Conservation (phyloP, 257 asterid genomes). For the Solanum appendiculatum region DNA sequence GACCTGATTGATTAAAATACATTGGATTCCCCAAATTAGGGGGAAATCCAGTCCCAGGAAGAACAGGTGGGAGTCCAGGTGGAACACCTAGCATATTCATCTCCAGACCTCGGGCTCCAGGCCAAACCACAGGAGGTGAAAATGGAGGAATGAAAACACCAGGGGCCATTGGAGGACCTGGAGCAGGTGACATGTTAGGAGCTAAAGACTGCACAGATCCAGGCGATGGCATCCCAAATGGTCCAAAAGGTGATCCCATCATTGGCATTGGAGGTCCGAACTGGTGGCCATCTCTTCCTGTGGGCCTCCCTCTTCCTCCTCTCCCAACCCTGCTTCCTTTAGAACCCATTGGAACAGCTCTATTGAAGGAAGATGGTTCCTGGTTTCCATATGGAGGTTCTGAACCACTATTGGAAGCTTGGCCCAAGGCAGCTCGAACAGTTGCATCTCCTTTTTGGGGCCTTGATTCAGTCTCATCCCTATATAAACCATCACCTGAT, state of each 20-base stretch:
- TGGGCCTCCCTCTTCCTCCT: conserved; percentile 76
- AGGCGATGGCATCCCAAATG: conserved; percentile 73
- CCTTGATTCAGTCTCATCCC: conserved; percentile 56
- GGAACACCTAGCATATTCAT: conserved; percentile 76
- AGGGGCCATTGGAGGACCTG: conserved; percentile 72
- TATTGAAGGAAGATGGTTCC: conserved; percentile 47
- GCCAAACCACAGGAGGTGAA: conserved; percentile 86
- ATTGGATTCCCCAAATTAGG: conserved; percentile 63
- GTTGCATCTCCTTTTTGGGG: conserved; percentile 28
- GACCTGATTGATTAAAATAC: conserved; percentile 56
- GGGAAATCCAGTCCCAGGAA: conserved; percentile 71
- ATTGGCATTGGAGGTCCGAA: conserved; percentile 54
- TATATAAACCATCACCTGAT: conserved; percentile 41
- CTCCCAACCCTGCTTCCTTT: conserved; percentile 76
- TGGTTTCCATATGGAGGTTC: conserved; percentile 49
- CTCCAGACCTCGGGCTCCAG: conserved; percentile 88
- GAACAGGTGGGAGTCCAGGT: conserved; percentile 69
- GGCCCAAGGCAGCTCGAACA: conserved; percentile 44
- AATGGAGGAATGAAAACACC: conserved; percentile 59
- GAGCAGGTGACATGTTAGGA: conserved; percentile 91
- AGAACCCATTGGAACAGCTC: conserved; percentile 48
- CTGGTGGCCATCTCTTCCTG: conserved; percentile 71
- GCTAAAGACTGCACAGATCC: conserved; percentile 74
- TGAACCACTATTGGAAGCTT: conserved; percentile 53
- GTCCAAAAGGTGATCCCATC: conserved; percentile 76